phyloP scores from a whole-genome alignment of 352 stramenopile genomes.

The Lagenidium sp. region DNA sequence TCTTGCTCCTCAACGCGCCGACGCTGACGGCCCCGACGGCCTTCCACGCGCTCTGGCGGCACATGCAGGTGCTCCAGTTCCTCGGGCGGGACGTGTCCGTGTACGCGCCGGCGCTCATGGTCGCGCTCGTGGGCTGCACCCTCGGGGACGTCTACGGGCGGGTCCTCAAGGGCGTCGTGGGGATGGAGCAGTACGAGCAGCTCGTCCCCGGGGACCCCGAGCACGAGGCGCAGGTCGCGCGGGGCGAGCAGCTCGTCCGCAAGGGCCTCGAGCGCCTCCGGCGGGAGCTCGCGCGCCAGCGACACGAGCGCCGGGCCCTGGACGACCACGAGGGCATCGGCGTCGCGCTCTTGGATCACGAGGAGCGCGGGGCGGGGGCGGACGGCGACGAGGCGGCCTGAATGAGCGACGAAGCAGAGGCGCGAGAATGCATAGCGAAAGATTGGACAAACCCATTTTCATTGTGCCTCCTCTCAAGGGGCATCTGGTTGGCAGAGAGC shows the following conservation, averaged over 20 bases:
- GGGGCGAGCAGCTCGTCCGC: constrained; percentile 38
- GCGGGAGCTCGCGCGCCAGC: too few species aligned
- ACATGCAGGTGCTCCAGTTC: constrained; percentile 48
- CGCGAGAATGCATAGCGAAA: too few species aligned
- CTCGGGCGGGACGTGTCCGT: constrained; percentile 43
- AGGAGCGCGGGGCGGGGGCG: too few species aligned
- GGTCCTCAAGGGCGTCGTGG: constrained; percentile 32
- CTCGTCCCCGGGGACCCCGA: constrained; percentile 21
- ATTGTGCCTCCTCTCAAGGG: too few species aligned
- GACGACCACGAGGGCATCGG: too few species aligned
- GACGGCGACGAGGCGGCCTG: too few species aligned
- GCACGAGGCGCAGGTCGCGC: constrained; percentile 29
- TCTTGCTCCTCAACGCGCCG: constrained; percentile 38
- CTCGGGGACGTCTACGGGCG: constrained; percentile 41
- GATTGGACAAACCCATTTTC: too few species aligned
- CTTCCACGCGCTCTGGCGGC: constrained; percentile 40
- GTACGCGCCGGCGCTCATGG: constrained; percentile 48
- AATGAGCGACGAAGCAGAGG: too few species aligned
- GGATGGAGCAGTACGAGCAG: constrained; percentile 65
- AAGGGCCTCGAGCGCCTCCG: constrained; percentile 34
- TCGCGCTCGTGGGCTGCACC: constrained; percentile 35
- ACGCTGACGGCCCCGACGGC: constrained; percentile 30
- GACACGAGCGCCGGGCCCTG: too few species aligned
- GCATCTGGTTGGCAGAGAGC: too few species aligned
- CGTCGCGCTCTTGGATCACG: too few species aligned